phyloP scores from a whole-genome alignment of 805 yeast genomes.

The Wickerhamomyces xylosicus region DNA sequence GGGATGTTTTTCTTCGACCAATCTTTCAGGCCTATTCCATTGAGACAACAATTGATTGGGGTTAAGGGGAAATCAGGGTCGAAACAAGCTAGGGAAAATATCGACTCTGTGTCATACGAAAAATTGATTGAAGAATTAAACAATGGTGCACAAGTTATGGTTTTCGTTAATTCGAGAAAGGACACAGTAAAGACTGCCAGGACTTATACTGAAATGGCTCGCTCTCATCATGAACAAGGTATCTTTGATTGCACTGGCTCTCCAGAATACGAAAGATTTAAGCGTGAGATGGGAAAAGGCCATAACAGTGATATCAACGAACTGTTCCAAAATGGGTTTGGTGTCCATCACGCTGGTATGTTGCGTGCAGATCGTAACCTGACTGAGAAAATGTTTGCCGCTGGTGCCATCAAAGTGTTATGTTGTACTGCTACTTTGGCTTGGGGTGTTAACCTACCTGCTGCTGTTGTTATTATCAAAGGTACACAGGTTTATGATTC shows the following conservation, averaged over 20 bases:
- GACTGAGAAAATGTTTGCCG: conserved; percentile 77
- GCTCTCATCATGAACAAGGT: conserved; percentile 42
- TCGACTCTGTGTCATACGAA: conserved; percentile 69
- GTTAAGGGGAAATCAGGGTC: conserved; percentile 81
- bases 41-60: conserved; percentile 80
- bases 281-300: conserved; percentile 59
- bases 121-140: conserved; percentile 58
- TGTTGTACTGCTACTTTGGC: conserved; percentile 97
- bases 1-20: conserved; percentile 95
- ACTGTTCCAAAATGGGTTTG: conserved; percentile 73
- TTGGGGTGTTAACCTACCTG: conserved; percentile 99
- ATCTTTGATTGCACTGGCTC: conserved; percentile 48
- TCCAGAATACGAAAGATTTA: conserved; percentile 31
- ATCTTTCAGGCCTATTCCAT: conserved; percentile 87
- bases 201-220: conserved; percentile 59
- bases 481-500: conserved; percentile 96
- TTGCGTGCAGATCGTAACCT: conserved; percentile 80
- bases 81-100: conserved; percentile 52
- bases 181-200: conserved; percentile 83
- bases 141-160: conserved; percentile 85
- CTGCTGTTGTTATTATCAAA: conserved; percentile 92
- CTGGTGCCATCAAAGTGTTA: conserved; percentile 80
- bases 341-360: conserved; percentile 97
- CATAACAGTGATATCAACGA: conserved; percentile 75
- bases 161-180: conserved; percentile 90